phyloP scores from a whole-genome alignment of 139 green algal species.

The Edaphochlamys debaryana region DNA sequence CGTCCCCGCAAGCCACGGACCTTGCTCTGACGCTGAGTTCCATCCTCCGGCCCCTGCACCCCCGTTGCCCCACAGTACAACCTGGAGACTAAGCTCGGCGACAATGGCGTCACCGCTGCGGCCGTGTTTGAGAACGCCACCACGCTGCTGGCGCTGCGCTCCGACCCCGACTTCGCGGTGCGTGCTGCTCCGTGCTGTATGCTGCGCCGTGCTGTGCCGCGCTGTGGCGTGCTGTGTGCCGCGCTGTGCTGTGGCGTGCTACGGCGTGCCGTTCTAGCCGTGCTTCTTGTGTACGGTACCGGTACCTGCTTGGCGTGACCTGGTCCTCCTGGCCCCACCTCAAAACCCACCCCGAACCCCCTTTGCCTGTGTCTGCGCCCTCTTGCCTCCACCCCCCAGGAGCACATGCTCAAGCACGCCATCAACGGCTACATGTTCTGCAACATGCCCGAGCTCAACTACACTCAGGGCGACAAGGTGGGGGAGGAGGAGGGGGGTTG shows the following conservation, averaged over 20 bases:
- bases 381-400: too few species aligned
- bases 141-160: not conserved
- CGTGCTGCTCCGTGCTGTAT: too few species aligned
- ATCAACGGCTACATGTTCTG: constrained; percentile 76
- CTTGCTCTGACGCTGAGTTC: not conserved
- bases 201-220: too few species aligned
- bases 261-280: too few species aligned
- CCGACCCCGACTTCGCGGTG: constrained; percentile 1
- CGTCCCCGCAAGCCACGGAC: too few species aligned
- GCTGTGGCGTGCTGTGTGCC: too few species aligned
- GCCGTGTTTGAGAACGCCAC: not conserved
- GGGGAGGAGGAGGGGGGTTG: not conserved
- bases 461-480: constrained; percentile 24
- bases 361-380: too few species aligned
- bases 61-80: constrained; percentile 54
- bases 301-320: too few species aligned
- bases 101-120: not conserved
- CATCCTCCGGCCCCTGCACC: not conserved
- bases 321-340: too few species aligned
- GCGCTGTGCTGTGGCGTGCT: too few species aligned
- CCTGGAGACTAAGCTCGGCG: constrained; percentile 38
- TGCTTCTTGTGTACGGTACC: too few species aligned
- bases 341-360: too few species aligned
- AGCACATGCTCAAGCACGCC: constrained; percentile 68
- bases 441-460: constrained; percentile 53